Conservation (phyloP, 1,284 basidiomycete species). For the Leccinum laetum region DNA sequence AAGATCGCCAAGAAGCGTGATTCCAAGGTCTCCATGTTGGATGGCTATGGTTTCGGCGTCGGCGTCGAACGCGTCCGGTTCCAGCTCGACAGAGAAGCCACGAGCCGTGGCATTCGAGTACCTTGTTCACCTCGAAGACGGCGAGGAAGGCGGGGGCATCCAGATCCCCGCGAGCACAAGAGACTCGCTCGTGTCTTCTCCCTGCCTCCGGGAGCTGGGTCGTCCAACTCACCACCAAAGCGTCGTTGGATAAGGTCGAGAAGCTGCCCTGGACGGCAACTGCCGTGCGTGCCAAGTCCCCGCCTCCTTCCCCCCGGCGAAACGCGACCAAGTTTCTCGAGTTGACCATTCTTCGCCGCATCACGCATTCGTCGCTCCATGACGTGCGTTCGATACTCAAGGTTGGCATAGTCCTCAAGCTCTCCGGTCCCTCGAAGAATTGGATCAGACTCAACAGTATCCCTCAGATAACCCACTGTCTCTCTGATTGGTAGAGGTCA, state of each 20-base stretch:
- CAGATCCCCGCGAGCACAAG: conserved; percentile 62
- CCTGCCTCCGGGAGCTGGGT: conserved; percentile 90
- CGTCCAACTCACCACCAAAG: conserved; percentile 72
- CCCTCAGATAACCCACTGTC: conserved; percentile 42
- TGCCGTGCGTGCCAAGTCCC: conserved; percentile 53
- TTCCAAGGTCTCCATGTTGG: conserved; percentile 71
- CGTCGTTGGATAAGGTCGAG: conserved; percentile 70
- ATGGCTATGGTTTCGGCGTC: conserved; percentile 82
- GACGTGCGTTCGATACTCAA: conserved; percentile 79
- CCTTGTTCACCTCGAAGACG: conserved; percentile 74
- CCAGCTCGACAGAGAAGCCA: conserved; percentile 79
- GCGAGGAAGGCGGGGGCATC: conserved; percentile 31
- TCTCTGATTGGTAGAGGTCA: too few species aligned
- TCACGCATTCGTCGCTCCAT: conserved; percentile 71
- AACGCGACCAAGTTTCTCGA: conserved; percentile 43
- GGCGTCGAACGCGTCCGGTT: conserved; percentile 78
- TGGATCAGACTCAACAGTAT: conserved; percentile 85
- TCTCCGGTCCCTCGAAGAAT: conserved; percentile 68
- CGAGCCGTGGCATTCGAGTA: conserved; percentile 73
- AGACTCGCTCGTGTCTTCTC: conserved; percentile 75
- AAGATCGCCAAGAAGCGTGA: conserved; percentile 78
- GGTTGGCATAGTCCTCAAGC: conserved; percentile 77
- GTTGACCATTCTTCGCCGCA: conserved; percentile 58
- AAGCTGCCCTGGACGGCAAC: conserved; percentile 75
- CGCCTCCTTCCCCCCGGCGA: conserved; percentile 35